phyloP scores from a whole-genome alignment of 164 flowering plant genomes.

The Magnolia sinica region DNA sequence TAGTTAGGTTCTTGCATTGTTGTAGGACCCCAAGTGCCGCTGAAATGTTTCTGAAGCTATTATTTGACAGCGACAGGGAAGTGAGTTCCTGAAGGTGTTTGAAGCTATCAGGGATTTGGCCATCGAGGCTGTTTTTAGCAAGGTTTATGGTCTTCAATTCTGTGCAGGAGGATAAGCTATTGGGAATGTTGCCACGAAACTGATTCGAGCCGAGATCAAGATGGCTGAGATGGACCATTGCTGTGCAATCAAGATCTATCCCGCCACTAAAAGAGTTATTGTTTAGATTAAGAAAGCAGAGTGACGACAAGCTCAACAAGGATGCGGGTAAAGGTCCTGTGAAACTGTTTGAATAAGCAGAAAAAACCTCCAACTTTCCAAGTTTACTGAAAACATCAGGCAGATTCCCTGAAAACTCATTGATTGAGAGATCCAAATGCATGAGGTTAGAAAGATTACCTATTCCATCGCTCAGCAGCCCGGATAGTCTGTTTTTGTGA shows the following conservation, averaged over 20 bases:
- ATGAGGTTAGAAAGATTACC: slow-evolving; percentile 51
- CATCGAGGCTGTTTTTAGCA: slow-evolving; percentile 43
- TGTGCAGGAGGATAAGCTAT: slow-evolving; percentile 42
- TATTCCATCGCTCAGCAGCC: slow-evolving; percentile 43
- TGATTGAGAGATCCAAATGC: slow-evolving; percentile 49
- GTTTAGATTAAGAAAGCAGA: slow-evolving; percentile 41
- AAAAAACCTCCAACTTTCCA: slow-evolving; percentile 24
- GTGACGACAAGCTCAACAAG: slow-evolving; percentile 38
- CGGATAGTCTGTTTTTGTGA: slow-evolving; percentile 51
- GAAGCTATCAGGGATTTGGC: slow-evolving; percentile 55
- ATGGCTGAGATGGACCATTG: slow-evolving; percentile 37
- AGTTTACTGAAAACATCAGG: slow-evolving; percentile 47
- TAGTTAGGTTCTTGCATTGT: slow-evolving; percentile 49
- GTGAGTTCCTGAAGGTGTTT: slow-evolving; percentile 40
- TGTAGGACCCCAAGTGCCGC: slow-evolving; percentile 44
- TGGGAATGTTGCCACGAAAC: slow-evolving; percentile 46
- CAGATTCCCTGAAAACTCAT: slow-evolving; percentile 42
- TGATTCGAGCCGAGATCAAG: slow-evolving; percentile 53
- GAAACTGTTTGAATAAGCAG: slow-evolving; percentile 46
- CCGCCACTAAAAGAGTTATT: slow-evolving; percentile 53
- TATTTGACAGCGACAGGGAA: slow-evolving; percentile 49
- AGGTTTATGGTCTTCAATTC: slow-evolving; percentile 45
- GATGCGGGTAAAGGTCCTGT: slow-evolving; percentile 45
- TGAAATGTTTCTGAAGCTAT: slow-evolving; percentile 43
- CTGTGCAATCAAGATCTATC: slow-evolving; percentile 46